Base-by-base conservation (phyloP, 805 yeast species). In the Ascoidea rubescens region DNA sequence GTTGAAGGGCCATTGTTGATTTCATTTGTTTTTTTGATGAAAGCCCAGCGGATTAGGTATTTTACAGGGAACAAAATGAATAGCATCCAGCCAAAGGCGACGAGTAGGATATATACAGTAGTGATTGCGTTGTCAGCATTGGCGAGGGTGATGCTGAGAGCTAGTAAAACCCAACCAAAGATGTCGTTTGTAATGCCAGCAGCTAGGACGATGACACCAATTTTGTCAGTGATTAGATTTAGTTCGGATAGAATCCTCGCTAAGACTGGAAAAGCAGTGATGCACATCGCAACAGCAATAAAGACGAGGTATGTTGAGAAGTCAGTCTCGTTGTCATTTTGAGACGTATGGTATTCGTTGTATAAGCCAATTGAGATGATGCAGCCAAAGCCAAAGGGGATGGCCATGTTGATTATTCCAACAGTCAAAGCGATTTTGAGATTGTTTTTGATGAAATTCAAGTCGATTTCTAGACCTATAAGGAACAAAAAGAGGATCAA, bases 141-240 rank as follows among this genome's bases (percentile, higher is more conserved):
- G 1, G 91, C 90, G 56, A 86, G 71, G 17, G 90, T 84, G 48
- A 86, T 84, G 53, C 82, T 77, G 53, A 86, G 68, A 0, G 95
- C 95, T 55, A 86, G 71, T 52, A 86, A 68, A 53, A 85, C 77
- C 95, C 95, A 86, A 4, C 95, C 95, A 16, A 83, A 62, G 58
- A 86, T 74, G 62, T 86, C 95, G 62, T 86, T 86, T 46, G 81
- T 74, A 53, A 86, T 84, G 50, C 95, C 95, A 4, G 95, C 93
- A 3, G 91, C 86, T 43, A 86, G 67, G n/a, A 84, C 93, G 42
- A 78, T 71, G 8, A 74, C 71, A 47, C 88, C 89, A 21, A 85
- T 90, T 57, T 87, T 71, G 60, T 82, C 89, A 50, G 79, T 80
- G 47, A 83, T 74, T 55, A 86, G 70, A 57, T 85, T 74, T 56